These are phyloP conservation scores for Boletus sp. DNA, from an alignment of 768 basidiomycete species.

Conservation along the genomic window DNA sequence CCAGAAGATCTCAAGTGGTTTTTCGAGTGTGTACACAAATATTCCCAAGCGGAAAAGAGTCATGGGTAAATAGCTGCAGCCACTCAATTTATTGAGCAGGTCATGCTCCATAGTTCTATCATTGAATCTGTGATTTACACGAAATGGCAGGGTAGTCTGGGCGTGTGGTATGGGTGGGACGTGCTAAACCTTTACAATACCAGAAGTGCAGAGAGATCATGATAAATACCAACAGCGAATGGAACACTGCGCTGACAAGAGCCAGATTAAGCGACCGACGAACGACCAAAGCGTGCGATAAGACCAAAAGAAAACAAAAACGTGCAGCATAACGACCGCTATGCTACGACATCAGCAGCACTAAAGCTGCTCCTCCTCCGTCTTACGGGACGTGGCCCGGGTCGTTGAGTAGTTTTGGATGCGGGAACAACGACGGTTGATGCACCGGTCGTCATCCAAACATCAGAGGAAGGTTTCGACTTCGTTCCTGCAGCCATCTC, in stretches of 20 bases:
- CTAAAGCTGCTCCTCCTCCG: slow-evolving; percentile 86
- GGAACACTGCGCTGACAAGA: background rate
- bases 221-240: slow-evolving; percentile 28
- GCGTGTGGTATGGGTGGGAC: slow-evolving; percentile 11
- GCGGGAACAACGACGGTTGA: slow-evolving; percentile 65
- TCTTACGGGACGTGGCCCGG: slow-evolving; percentile 68
- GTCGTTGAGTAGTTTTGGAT: slow-evolving; percentile 64
- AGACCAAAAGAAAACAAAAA: slow-evolving; percentile 15
- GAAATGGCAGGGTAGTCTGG: slow-evolving; percentile 13
- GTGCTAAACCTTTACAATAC: slow-evolving; percentile 32
- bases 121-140: slow-evolving; percentile 19
- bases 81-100: background rate
- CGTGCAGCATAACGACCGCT: slow-evolving; percentile 17
- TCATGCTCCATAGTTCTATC: slow-evolving; percentile 9
- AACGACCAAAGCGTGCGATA: slow-evolving; percentile 1
- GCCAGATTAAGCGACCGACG: slow-evolving; percentile 5
- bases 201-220: slow-evolving; percentile 16
- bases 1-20: slow-evolving; percentile 92
- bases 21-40: slow-evolving; percentile 84
- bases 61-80: background rate
- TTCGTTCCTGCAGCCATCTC: slow-evolving; percentile 46
- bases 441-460: slow-evolving; percentile 78
- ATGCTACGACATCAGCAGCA: slow-evolving; percentile 80
- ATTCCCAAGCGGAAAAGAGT: slow-evolving; percentile 43
- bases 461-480: slow-evolving; percentile 42